A percentile compares a stretch with the other conserved stretches of the same genome.
Evolutionary conservation across 208 protist genomes (phyloP).

Genomic region (Leishmania lainsoni): DNA sequence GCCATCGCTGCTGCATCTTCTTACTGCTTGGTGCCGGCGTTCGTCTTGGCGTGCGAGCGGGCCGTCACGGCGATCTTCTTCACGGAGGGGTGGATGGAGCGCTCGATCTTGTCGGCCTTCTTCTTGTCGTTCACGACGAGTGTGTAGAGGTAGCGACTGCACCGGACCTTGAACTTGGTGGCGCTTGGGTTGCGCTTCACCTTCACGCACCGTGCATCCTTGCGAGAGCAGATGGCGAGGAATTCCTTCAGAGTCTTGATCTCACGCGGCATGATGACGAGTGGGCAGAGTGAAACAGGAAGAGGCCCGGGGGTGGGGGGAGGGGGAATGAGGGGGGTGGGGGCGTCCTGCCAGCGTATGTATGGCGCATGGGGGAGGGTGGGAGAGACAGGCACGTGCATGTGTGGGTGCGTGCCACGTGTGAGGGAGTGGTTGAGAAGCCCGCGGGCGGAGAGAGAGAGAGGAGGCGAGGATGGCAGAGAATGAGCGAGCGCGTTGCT

Average conservation of each 20-base stretch:
- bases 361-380: neutral
- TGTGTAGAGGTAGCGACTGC: slow-evolving; percentile 93
- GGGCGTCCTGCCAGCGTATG: neutral
- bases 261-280: slow-evolving; percentile 78
- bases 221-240: slow-evolving; percentile 92
- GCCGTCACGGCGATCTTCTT: slow-evolving; percentile 90
- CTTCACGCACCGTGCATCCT: slow-evolving; percentile 93
- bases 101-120: slow-evolving; percentile 92
- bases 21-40: slow-evolving; percentile 73
- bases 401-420: neutral
- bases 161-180: slow-evolving; percentile 95
- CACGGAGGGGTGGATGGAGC: slow-evolving; percentile 88
- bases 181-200: slow-evolving; percentile 90
- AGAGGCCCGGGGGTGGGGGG: neutral
- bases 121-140: slow-evolving; percentile 91
- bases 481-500: neutral
- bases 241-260: slow-evolving; percentile 94
- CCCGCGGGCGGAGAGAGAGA: neutral
- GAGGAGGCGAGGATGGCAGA: neutral
- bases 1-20: neutral
- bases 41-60: slow-evolving; percentile 84
- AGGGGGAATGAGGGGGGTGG: no score
- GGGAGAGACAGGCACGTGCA: neutral
- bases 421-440: neutral
- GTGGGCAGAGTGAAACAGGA: neutral